Base-by-base conservation (phyloP, 805 yeast genomes). In the Yamadazyma scolyti region DNA sequence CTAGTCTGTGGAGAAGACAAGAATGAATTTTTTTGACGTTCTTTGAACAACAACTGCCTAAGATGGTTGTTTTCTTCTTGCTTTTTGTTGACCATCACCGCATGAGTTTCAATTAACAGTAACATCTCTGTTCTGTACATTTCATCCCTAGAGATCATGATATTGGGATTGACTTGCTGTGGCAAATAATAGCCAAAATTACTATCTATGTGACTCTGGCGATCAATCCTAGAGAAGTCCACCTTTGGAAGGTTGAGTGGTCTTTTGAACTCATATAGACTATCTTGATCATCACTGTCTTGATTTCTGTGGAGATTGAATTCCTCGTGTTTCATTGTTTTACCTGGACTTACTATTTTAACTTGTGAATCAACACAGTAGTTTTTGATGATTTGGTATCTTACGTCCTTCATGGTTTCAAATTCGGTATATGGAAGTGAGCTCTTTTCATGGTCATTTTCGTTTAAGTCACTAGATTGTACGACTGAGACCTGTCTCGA, bases 21-120 rank as follows among this genome's bases (percentile, higher is more conserved):
- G n/a, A 24, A 27, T 9, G 32, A 34, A 34, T 44, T 51, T 7
- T 48, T 26, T 24, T 40, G 36, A 27, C 49, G 44, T 35, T 57
- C 59, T 21, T 50, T 45, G 9, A 27, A 29, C 26, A 57, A 39
- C 14, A 57, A 40, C 11, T 42, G 30, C 24, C 44, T 50, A 15
- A 54, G 37, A 25, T 48, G 43, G 9, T 43, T 37, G 12, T 52
- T 54, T 36, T 56, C 58, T 11, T 43, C 37, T 31, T 50, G 52
- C 29, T 57, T 58, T 29, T 44, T 51, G 10, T 34, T 26, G 7
- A 54, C 39, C 31, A 54, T 39, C 3, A 30, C 29, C 9, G 45
- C 36, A 24, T 56, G 56, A 8, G 47, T 43, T 26, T 50, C 45
- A 7, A 52, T 43, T 12, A 56, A 36, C 10, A 40, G 22, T 27